A percentile compares a stretch with the other conserved stretches of the same genome.
Evolutionary conservation across 129 eudicot genomes (phyloP).

Genomic region (Smallanthus sonchifolius): DNA sequence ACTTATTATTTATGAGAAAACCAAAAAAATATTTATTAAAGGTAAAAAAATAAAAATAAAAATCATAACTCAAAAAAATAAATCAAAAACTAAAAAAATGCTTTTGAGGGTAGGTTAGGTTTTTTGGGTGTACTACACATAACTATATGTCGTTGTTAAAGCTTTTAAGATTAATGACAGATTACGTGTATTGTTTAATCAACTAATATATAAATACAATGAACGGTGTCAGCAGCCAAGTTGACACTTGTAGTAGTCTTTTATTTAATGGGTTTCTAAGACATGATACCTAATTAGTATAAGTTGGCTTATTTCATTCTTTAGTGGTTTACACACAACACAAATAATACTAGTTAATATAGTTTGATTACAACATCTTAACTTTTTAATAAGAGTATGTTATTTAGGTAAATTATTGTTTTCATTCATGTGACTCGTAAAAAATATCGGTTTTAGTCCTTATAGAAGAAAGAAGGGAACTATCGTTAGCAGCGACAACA

Average conservation of each 20-base stretch:
- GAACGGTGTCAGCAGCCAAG: slow-evolving; percentile 6
- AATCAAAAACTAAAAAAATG: too few relatives aligned
- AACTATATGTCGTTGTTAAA: not conserved
- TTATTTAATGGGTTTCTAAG: not conserved
- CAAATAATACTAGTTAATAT: not conserved
- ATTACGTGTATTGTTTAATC: not conserved
- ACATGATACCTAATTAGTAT: not conserved
- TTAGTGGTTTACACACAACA: not conserved
- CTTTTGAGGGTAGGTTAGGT: not conserved
- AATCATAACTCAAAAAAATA: too few relatives aligned
- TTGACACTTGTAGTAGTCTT: not conserved
- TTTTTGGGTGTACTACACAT: too few relatives aligned
- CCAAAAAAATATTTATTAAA: too few relatives aligned
- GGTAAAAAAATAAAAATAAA: too few relatives aligned
- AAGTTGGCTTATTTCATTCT: slow-evolving; percentile 4
- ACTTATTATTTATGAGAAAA: too few relatives aligned
- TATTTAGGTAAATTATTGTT: too few relatives aligned
- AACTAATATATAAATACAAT: not conserved
- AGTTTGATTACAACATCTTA: not conserved
- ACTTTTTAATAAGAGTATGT: too few relatives aligned
- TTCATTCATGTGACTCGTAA: too few relatives aligned
- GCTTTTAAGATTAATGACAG: not conserved
- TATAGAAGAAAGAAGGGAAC: too few relatives aligned
- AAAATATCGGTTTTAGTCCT: too few relatives aligned
- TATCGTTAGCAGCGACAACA: too few relatives aligned